Evolutionary conservation across 768 basidiomycete genomes (phyloP), one percentile per base, ranked within the genome.

Genomic region (Naematelia encephala): DNA sequence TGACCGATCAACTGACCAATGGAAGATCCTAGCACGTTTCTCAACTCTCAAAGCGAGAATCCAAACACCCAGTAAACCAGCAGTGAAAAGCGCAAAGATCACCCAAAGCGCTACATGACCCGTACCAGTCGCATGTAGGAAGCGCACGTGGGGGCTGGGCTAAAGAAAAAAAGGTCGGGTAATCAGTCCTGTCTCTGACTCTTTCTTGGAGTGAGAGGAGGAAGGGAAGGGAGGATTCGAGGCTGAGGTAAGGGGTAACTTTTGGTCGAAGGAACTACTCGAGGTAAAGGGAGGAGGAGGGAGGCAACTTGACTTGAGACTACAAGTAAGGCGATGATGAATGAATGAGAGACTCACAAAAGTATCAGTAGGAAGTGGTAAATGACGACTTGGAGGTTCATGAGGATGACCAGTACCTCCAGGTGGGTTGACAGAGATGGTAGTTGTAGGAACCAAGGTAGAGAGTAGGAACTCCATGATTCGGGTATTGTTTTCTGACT

Each of bases 41-140:
- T 75, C 73, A 30, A 73, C 70, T 44, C 75, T 60, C 29, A 74
- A 50, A 29, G 70, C 58, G 43, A 75, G 53, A 56, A 72, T 30
- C 12, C 63, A 25, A 11, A 68, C 66, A 26, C 63, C 62, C 30
- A 74, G 23, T 26, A 74, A 54, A 25, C 62, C 65, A 13, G 57
- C 44, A 5, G 72, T 69, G 60, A 75, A 68, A 44, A 73, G 27
- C 16, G 54, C 62, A 34, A 70, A 75, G 46, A 72, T 45, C 13
- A 75, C 65, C 68, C 67, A 72, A 30, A 75, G 69, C 14, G 74
- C 65, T 12, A 59, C 63, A 49, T 63, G 61, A 12, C 74, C 74
- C 10, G 53, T 28, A 22, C 70, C 48, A 21, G 63, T 61, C 25
- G 71, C 66, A 29, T 70, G 69, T 25, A 66, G 47, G 57, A 47